Percentiles rank a stretch among this genome's conserved stretches.
phyloP scores from a whole-genome alignment of 2,329 filamentous ascomycete genomes.

The Aspergillus latus region DNA sequence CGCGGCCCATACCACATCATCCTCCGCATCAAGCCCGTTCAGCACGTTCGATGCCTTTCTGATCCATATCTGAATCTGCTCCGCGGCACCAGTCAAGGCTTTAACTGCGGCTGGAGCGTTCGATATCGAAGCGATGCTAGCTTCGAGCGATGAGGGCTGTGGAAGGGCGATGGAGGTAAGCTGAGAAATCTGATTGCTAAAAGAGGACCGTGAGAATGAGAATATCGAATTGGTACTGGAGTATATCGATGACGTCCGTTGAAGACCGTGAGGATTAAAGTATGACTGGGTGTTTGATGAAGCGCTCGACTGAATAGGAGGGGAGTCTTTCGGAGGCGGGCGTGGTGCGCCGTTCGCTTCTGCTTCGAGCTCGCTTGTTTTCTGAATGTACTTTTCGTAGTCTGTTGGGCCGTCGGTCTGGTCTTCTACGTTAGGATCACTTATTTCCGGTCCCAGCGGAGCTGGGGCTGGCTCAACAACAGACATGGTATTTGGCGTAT shows the following conservation, averaged over 20 bases:
- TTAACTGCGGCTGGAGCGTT: conserved; percentile 80
- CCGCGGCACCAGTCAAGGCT: conserved; percentile 80
- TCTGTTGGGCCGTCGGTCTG: conserved; percentile 33
- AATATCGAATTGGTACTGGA: conserved; percentile 80
- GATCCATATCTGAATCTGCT: conserved; percentile 94
- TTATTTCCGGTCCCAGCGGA: conserved; percentile 21
- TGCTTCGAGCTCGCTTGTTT: conserved; percentile 29
- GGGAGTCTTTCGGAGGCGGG: conserved; percentile 38
- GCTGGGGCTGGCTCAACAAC: conserved; percentile 28
- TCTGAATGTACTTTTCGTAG: conserved; percentile 45
- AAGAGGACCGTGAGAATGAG: conserved; percentile 86
- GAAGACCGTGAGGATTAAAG: conserved; percentile 48
- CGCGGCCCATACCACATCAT: conserved; percentile 94
- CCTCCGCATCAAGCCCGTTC: conserved; percentile 83
- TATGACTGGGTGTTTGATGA: conserved; percentile 42
- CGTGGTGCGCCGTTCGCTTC: conserved; percentile 31
- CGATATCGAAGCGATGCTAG: conserved; percentile 78
- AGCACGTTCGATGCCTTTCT: conserved; percentile 88
- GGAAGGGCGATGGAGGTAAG: conserved; percentile 87
- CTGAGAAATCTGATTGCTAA: conserved; percentile 89
- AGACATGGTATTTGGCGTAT: conserved; percentile 28
- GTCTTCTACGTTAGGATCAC: conserved; percentile 15
- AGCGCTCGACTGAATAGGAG: conserved; percentile 25
- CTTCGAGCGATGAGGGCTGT: conserved; percentile 77
- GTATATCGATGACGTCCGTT: conserved; percentile 62